Percentiles rank a stretch among this genome's conserved stretches.
phyloP scores from a whole-genome alignment of 441 rosid species.

The Aleurites moluccanus region DNA sequence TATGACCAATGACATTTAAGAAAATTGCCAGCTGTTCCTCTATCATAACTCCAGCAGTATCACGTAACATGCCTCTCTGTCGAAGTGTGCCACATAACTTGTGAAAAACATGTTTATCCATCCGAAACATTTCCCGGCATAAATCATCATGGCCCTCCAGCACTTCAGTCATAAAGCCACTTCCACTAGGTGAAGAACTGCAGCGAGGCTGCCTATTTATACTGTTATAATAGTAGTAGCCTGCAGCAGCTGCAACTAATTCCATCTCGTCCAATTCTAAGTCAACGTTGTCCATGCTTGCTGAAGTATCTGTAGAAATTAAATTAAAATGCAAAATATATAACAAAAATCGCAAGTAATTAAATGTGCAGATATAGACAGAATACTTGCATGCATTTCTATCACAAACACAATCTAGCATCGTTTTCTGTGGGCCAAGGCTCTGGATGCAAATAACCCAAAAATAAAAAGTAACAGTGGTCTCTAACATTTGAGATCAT shows the following conservation, averaged over 20 bases:
- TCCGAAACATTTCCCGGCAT: slow-evolving; percentile 68
- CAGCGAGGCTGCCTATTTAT: slow-evolving; percentile 44
- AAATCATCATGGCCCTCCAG: slow-evolving; percentile 53
- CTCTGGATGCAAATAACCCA: neutral
- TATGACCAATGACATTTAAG: slow-evolving; percentile 74
- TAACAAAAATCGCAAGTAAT: slow-evolving; percentile 23
- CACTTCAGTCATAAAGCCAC: slow-evolving; percentile 56
- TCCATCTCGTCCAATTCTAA: slow-evolving; percentile 84
- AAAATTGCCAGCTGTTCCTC: slow-evolving; percentile 85
- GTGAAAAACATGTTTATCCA: slow-evolving; percentile 78
- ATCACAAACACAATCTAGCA: slow-evolving; percentile 9
- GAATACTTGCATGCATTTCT: slow-evolving; percentile 17
- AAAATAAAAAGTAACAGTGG: slow-evolving; percentile 1
- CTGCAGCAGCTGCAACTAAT: slow-evolving; percentile 77
- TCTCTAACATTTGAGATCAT: slow-evolving; percentile 28
- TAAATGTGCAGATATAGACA: slow-evolving; percentile 2
- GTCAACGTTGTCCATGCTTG: slow-evolving; percentile 55
- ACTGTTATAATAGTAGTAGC: slow-evolving; percentile 59
- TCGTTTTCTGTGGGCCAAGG: neutral
- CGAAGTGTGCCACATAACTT: slow-evolving; percentile 55
- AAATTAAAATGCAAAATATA: slow-evolving; percentile 34
- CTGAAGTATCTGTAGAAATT: slow-evolving; percentile 48
- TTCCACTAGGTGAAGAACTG: slow-evolving; percentile 36
- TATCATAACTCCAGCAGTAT: slow-evolving; percentile 71
- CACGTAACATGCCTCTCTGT: slow-evolving; percentile 58